Conservation (phyloP, 805 yeast species). For the Candida morakotiae region DNA sequence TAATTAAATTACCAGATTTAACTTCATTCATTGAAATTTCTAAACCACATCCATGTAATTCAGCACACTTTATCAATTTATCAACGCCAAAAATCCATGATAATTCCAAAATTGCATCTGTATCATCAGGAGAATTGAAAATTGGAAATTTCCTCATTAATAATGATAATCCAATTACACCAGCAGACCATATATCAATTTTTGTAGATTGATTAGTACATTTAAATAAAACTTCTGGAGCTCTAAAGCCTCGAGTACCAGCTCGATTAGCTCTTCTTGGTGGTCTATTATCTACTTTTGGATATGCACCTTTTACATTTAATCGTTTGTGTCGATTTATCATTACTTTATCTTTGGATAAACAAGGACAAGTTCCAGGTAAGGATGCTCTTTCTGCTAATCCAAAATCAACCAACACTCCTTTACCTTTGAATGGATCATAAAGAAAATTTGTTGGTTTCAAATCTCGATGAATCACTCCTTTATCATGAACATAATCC, state of each 20-base stretch:
- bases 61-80: conserved; percentile 71
- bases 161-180: conserved; percentile 78
- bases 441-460: conserved; percentile 65
- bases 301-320: conserved; percentile 53
- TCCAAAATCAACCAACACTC: conserved; percentile 90
- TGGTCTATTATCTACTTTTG: conserved; percentile 82
- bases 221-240: conserved; percentile 87
- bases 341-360: conserved; percentile 16
- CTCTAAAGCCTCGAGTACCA: conserved; percentile 92
- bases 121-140: conserved; percentile 90
- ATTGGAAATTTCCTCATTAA: conserved; percentile 82
- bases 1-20: conserved; percentile 27
- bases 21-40: conserved; percentile 41
- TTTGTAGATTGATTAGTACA: conserved; percentile 79
- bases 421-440: conserved; percentile 61
- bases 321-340: conserved; percentile 18
- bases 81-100: conserved; percentile 75
- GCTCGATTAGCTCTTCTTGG: conserved; percentile 95
- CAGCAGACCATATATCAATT: conserved; percentile 91
- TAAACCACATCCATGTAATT: conserved; percentile 82
- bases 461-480: conserved; percentile 40
- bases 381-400: conserved; percentile 61
- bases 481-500: conserved; percentile 50
- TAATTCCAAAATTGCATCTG: conserved; percentile 84
- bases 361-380: conserved; percentile 54